Conservation (phyloP, 2,329 filamentous ascomycete genomes). For the Sphaerostilbella broomeana region DNA sequence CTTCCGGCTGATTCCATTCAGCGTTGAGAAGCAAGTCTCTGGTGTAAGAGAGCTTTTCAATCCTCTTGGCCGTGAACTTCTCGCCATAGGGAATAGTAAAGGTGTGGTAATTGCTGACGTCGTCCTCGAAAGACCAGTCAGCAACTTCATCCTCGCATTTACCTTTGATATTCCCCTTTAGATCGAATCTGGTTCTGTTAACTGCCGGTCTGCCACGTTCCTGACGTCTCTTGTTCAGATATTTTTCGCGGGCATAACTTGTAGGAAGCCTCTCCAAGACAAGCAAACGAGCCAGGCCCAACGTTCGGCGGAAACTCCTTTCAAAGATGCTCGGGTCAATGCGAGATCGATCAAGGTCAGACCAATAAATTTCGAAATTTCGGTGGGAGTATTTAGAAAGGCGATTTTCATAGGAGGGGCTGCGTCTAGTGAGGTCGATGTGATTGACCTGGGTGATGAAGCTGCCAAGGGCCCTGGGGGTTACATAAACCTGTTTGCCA, state of each 20-base stretch:
- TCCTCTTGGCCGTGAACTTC: slow-evolving; percentile 58
- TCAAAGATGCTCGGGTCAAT: slow-evolving; percentile 86
- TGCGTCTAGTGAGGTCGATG: slow-evolving; percentile 70
- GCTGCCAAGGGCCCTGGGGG: slow-evolving; percentile 68
- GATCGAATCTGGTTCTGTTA: slow-evolving; percentile 34
- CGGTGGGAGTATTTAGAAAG: slow-evolving; percentile 79
- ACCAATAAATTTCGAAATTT: slow-evolving; percentile 80
- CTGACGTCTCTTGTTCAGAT: slow-evolving; percentile 60
- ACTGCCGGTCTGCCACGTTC: slow-evolving; percentile 64
- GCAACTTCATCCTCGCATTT: slow-evolving; percentile 72
- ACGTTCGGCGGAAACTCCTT: slow-evolving; percentile 66
- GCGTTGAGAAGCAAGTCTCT: slow-evolving; percentile 77
- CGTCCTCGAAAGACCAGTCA: slow-evolving; percentile 73
- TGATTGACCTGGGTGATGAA: slow-evolving; percentile 80
- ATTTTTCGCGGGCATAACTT: slow-evolving; percentile 58
- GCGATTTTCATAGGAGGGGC: slow-evolving; percentile 81
- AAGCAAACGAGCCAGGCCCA: slow-evolving; percentile 71
- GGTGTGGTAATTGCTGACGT: slow-evolving; percentile 73
- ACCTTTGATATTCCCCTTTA: slow-evolving; percentile 69
- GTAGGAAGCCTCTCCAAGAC: slow-evolving; percentile 75
- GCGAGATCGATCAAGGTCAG: slow-evolving; percentile 63
- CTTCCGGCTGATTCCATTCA: slow-evolving; percentile 75
- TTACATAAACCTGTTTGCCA: slow-evolving; percentile 71
- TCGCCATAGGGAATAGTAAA: slow-evolving; percentile 64
- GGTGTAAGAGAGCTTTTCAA: slow-evolving; percentile 76